Percentiles rank a stretch among this genome's conserved stretches.
Evolutionary conservation across 495 filamentous ascomycete genomes (phyloP).

Genomic region (Mytilinidion resinicola): DNA sequence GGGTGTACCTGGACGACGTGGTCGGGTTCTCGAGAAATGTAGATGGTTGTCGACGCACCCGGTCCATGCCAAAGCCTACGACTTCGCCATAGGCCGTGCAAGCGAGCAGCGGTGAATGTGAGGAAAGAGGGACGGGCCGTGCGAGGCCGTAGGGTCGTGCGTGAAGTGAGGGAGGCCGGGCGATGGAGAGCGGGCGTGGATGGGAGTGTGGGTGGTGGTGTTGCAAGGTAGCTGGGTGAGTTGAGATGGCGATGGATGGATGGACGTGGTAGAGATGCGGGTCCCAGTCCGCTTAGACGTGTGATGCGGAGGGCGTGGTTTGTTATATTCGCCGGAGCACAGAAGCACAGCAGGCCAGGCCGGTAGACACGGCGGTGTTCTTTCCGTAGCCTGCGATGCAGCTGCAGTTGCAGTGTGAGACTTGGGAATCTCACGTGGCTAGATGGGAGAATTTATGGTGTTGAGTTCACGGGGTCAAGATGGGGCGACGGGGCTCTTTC

Average conservation of each 20-base stretch:
- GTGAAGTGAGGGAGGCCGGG: background rate
- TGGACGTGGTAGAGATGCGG: background rate
- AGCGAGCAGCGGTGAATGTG: conserved; percentile 21
- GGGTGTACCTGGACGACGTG: conserved; percentile 23
- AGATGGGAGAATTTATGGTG: no score
- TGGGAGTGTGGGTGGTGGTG: background rate
- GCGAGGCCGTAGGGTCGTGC: background rate
- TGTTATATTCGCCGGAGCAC: background rate
- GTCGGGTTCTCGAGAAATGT: conserved; percentile 23
- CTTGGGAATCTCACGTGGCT: no score
- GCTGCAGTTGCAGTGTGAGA: no score
- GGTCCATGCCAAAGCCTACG: conserved; percentile 23
- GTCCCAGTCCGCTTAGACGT: background rate
- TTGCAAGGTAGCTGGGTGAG: background rate
- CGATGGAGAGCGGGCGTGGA: background rate
- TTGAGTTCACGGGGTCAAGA: no score
- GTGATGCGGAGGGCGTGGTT: background rate
- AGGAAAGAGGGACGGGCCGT: background rate
- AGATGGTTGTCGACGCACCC: conserved; percentile 25
- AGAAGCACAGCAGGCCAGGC: no score
- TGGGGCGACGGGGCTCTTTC: no score
- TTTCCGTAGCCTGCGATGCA: no score
- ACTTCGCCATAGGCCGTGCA: conserved; percentile 28
- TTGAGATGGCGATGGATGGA: conserved; percentile 1
- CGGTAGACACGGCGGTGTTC: no score